Evolutionary conservation across 306 rosid genomes (phyloP).

Genomic region (Fagus sylvatica): DNA sequence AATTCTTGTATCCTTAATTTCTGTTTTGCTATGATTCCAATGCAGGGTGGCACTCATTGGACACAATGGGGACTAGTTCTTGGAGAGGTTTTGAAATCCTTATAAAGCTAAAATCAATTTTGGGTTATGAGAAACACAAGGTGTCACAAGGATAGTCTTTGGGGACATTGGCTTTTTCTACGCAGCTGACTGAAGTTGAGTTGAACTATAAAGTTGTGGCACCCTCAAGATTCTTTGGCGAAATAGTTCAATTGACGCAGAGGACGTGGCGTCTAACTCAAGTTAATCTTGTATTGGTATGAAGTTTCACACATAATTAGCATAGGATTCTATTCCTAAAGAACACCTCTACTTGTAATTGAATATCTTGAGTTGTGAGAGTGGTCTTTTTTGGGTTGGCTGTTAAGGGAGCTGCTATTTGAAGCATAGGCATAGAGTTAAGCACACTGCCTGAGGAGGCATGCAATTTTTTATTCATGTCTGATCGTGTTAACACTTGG

Average conservation of each 20-base stretch:
- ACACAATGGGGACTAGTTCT: conserved; percentile 93
- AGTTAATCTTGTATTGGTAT: neutral
- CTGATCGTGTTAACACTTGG: neutral
- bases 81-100: conserved; percentile 72
- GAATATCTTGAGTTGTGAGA: neutral
- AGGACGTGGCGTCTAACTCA: neutral
- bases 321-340: neutral
- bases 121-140: conserved; percentile 9
- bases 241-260: neutral
- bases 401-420: neutral
- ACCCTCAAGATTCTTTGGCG: neutral
- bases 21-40: conserved; percentile 8
- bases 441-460: neutral
- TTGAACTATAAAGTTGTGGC: neutral
- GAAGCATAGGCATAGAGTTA: neutral
- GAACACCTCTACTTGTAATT: neutral
- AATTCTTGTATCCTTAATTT: conserved; percentile 10
- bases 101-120: conserved; percentile 32
- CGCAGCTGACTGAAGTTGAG: neutral
- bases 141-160: neutral
- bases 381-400: neutral
- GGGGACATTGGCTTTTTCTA: too few species aligned
- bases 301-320: neutral
- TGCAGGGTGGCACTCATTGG: conserved; percentile 96
- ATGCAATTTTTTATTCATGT: neutral